Conservation (phyloP, 257 asterid species). For the Nicotiana paniculata region DNA sequence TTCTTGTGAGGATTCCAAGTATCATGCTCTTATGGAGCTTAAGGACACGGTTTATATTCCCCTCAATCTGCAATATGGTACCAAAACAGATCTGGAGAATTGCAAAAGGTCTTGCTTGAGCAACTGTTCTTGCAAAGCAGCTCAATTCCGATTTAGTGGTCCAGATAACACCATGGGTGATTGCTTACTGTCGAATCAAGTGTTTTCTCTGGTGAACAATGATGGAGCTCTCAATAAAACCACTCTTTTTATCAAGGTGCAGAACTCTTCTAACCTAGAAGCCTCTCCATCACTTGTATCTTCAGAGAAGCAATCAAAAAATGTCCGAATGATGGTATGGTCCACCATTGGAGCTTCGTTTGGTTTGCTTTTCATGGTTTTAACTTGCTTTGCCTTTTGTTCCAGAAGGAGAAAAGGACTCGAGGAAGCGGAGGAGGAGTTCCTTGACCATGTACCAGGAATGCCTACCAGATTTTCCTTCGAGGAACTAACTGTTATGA, state of each 20-base stretch:
- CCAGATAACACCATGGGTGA: neutral
- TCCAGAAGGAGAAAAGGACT: neutral
- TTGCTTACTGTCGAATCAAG: slow-evolving; percentile 8
- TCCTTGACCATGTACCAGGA: slow-evolving; percentile 14
- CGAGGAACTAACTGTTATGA: slow-evolving; percentile 1
- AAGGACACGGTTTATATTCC: neutral
- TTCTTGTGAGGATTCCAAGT: slow-evolving; percentile 9
- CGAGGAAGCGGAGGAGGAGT: neutral
- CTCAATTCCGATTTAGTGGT: neutral
- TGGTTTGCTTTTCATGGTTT: neutral
- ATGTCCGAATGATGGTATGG: neutral
- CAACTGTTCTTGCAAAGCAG: slow-evolving; percentile 24
- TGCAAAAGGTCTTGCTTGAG: slow-evolving; percentile 18
- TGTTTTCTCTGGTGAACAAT: slow-evolving; percentile 4
- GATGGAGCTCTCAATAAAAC: neutral
- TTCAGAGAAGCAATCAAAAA: neutral
- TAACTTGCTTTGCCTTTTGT: neutral
- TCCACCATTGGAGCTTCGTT: neutral
- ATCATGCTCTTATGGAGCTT: slow-evolving; percentile 10
- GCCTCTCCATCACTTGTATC: neutral
- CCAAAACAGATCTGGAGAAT: neutral
- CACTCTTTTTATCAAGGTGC: slow-evolving; percentile 14
- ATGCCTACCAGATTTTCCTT: slow-evolving; percentile 20
- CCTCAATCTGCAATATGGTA: neutral
- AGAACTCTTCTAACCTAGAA: neutral